phyloP scores from a whole-genome alignment of 352 stramenopile genomes.

The Elongisporangium anandrum region DNA sequence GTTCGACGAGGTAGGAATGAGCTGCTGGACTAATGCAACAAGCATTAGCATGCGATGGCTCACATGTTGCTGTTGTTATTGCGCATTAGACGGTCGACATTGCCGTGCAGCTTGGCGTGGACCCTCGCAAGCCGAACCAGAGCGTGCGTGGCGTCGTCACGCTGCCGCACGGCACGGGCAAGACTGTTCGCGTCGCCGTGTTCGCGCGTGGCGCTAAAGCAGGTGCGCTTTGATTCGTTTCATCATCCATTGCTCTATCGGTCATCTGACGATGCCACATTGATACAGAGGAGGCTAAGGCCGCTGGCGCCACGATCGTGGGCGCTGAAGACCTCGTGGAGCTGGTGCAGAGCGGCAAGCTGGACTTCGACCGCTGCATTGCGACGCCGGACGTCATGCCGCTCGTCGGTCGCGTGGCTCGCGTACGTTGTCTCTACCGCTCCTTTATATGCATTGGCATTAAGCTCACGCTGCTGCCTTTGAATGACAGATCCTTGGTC shows the following conservation, averaged over 20 bases:
- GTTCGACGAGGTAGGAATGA: constrained; percentile 68
- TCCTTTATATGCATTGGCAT: not conserved
- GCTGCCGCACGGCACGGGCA: constrained; percentile 85
- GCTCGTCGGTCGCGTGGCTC: constrained; percentile 89
- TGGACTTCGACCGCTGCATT: constrained; percentile 91
- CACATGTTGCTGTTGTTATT: not conserved
- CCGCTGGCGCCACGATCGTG: constrained; percentile 86
- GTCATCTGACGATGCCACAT: not conserved
- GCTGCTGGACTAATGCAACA: not conserved
- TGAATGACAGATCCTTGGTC: constrained; percentile 81
- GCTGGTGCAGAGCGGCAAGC: constrained; percentile 82
- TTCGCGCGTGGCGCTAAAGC: constrained; percentile 88
- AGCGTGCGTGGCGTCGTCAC: constrained; percentile 83
- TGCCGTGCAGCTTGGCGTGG: constrained; percentile 78
- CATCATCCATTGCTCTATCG: not conserved
- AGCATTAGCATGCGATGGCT: not conserved
- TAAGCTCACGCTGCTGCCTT: not conserved
- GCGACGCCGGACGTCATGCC: constrained; percentile 92
- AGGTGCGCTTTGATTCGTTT: constrained; percentile 11
- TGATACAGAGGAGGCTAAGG: constrained; percentile 76
- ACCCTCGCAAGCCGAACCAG: constrained; percentile 87
- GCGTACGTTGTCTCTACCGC: constrained; percentile 28
- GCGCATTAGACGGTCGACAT: constrained; percentile 70
- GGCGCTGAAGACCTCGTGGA: constrained; percentile 90
- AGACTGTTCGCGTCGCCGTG: constrained; percentile 85